These are phyloP conservation scores for Paramecium octaurelia DNA, from an alignment of 73 alveolate genomes.

Conservation along the genomic window DNA sequence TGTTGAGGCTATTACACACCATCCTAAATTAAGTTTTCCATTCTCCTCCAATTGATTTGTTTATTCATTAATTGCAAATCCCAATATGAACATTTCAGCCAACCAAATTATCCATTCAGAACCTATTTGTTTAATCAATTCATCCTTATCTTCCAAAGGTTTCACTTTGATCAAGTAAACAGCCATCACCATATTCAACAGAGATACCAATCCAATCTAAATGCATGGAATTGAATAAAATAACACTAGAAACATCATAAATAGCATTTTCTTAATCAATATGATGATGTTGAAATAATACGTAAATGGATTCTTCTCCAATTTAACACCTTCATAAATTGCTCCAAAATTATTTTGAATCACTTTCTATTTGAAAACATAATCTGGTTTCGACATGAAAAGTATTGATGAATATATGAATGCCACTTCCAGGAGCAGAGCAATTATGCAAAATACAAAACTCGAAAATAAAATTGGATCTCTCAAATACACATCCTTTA, in stretches of 20 bases:
- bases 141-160: not conserved
- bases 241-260: constrained; percentile 22
- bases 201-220: not conserved
- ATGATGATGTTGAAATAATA: not conserved
- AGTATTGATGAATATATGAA: not conserved
- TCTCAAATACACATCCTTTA: not conserved
- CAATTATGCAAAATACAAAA: not conserved
- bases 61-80: not conserved
- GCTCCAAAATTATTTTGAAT: not conserved
- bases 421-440: not conserved
- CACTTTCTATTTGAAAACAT: not conserved
- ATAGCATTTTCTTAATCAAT: not conserved
- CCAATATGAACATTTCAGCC: not conserved
- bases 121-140: not conserved
- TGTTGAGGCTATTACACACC: not conserved
- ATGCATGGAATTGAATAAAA: not conserved
- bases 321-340: not conserved
- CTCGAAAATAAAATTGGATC: not conserved
- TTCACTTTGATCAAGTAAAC: not conserved
- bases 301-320: not conserved
- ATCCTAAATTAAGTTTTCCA: not conserved
- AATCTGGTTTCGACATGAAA: not conserved
- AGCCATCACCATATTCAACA: not conserved
- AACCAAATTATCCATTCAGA: not conserved
- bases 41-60: not conserved